Conservation (phyloP, 2,329 filamentous ascomycete species). For the Nigrospora oryzae region DNA sequence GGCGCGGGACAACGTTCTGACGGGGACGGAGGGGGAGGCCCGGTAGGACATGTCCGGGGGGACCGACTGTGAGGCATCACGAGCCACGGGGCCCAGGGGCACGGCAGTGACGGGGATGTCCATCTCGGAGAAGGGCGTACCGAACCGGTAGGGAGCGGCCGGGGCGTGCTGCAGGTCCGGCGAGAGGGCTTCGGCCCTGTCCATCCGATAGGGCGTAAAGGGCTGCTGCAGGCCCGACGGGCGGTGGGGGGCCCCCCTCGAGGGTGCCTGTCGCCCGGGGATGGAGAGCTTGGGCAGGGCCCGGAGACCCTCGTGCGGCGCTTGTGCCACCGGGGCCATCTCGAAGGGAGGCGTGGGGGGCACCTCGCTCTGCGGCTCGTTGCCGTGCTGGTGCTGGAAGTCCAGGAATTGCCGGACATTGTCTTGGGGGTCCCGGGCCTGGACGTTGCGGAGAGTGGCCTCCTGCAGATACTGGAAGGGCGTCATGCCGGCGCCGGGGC, state of each 20-base stretch:
- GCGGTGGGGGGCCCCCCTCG: constrained; percentile 6
- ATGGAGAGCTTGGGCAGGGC: constrained; percentile 56
- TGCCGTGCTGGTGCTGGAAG: constrained; percentile 57
- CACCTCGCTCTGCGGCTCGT: constrained; percentile 39
- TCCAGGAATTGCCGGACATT: constrained; percentile 86
- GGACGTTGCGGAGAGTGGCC: constrained; percentile 59
- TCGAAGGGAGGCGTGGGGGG: constrained; percentile 64
- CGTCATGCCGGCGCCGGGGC: constrained; percentile 52
- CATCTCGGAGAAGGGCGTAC: constrained; percentile 85
- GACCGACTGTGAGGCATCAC: constrained; percentile 81
- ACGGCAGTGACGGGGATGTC: constrained; percentile 76
- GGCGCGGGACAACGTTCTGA: constrained; percentile 43
- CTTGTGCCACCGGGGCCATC: constrained; percentile 39
- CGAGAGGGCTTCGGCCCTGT: constrained; percentile 39
- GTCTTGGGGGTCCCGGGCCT: constrained; percentile 76
- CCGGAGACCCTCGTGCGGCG: constrained; percentile 47
- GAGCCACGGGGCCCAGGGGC: constrained; percentile 61
- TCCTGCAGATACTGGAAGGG: constrained; percentile 66
- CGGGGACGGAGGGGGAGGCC: constrained; percentile 21
- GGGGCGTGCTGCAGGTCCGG: constrained; percentile 51
- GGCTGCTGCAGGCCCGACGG: constrained; percentile 13
- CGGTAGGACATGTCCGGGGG: constrained; percentile 88
- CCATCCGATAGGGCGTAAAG: constrained; percentile 44
- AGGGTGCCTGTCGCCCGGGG: constrained; percentile 28
- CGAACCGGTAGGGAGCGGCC: constrained; percentile 61